Evolutionary conservation across 257 asterid species (phyloP).

Genomic region (Gentiana macrophylla): DNA sequence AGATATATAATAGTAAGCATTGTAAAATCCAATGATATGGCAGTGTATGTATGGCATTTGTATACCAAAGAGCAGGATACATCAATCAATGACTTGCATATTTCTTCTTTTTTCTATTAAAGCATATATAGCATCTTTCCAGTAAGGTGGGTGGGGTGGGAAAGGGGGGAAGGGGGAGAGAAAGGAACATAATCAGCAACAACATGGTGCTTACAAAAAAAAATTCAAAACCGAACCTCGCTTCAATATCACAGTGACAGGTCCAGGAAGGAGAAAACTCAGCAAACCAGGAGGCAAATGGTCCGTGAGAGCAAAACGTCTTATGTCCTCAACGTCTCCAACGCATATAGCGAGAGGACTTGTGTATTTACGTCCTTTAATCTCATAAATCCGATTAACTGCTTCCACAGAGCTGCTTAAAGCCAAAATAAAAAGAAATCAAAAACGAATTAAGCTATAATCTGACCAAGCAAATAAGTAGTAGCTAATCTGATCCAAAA

Average conservation of each 20-base stretch:
- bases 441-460: neutral
- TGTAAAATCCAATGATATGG: neutral
- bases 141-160: no score
- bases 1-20: neutral
- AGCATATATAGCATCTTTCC: neutral
- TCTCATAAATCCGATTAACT: conserved; percentile 67
- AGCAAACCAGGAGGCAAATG: conserved; percentile 74
- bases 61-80: neutral
- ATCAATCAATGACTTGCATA: neutral
- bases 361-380: conserved; percentile 79
- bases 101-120: neutral
- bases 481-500: neutral
- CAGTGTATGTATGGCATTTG: neutral
- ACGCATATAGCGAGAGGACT: conserved; percentile 87
- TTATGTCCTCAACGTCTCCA: conserved; percentile 65
- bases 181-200: neutral
- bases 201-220: neutral
- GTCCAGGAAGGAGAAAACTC: conserved; percentile 78
- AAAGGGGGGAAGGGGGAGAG: neutral
- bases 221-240: conserved; percentile 41
- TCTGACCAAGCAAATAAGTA: neutral
- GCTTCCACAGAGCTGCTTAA: conserved; percentile 73
- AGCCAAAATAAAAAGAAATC: conserved; percentile 8
- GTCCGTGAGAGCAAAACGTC: conserved; percentile 46
- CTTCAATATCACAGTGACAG: conserved; percentile 62